Base-by-base conservation (phyloP, 768 basidiomycete genomes). In the Panaeolus cyanescens region DNA sequence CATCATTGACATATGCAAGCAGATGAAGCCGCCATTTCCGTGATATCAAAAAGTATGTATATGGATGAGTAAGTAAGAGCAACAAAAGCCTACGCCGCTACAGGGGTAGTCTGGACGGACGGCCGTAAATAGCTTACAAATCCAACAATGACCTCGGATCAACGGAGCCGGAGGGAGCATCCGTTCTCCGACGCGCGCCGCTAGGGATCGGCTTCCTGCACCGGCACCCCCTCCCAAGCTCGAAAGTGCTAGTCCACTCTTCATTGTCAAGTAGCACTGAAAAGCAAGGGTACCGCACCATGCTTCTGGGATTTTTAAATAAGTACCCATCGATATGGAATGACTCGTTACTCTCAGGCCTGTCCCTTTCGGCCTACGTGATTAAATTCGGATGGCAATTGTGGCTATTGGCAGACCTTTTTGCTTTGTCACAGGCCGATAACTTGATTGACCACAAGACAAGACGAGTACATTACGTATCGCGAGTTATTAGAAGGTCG, bases 161-260 rank as follows among this genome's bases (percentile, higher is more conserved):
- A 50, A 13, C 45, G 45, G 45, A 30, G 25, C 45, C 25, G 45
- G 45, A 25, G 22, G 15, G 22, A 20, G 12, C 25, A 28, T 50
- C 45, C 45, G 45, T 50, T 50, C 45, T 50, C 45, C 45, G 45
- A 50, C 45, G 45, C 45, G 25, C 45, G n/a, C 22, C 28, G 25
- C 30, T 50, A 28, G 12, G 45, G n/a, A 25, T 50, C 45, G 45
- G 45, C 45, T 50, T 13, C n/a, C n/a, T n/a, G n/a, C n/a, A n/a
- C 7, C 33, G 13, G 6, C 7, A 34, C 33, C 6, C 33, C 33
- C 6, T 7, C 33, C 33, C 33, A 34, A 34, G 33, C 33, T 34
- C 33, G 13, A 34, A 34, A 34, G 33, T 34, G 33, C 33, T 34
- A 34, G 33, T 42, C 19, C n/a, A 42, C 2, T 5, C 20, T 42